Percentiles rank a stretch among this genome's conserved stretches.
Evolutionary conservation across 371 early-diverging fungal species (phyloP).

Genomic region (Mortierella sp.): DNA sequence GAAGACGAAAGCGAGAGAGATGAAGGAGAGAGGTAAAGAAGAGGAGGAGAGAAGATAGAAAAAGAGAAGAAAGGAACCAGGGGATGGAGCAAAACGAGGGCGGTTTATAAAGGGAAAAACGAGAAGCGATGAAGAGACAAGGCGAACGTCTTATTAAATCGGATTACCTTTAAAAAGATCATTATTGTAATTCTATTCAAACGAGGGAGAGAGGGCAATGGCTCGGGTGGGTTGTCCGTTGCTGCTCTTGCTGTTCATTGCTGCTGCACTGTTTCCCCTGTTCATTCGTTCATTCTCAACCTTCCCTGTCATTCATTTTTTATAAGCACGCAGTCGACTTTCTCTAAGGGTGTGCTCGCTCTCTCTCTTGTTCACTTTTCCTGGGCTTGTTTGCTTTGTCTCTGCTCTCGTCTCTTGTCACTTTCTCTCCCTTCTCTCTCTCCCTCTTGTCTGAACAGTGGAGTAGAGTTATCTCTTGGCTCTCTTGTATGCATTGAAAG

Average conservation of each 20-base stretch:
- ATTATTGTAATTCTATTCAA: not conserved
- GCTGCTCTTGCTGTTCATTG: not conserved
- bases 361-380: not conserved
- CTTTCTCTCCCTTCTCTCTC: not conserved
- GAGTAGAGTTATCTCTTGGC: conserved; percentile 4
- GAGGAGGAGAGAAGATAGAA: no score
- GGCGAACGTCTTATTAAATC: not conserved
- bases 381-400: not conserved
- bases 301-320: no score
- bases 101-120: conserved; percentile 14
- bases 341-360: not conserved
- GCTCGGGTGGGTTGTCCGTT: not conserved
- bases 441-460: not conserved
- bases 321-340: no score
- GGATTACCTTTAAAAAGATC: conserved; percentile 5
- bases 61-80: conserved; percentile 4
- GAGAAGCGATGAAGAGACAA: not conserved
- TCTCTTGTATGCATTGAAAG: not conserved
- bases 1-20: not conserved
- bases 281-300: not conserved
- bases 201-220: not conserved
- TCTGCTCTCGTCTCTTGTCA: not conserved
- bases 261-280: not conserved
- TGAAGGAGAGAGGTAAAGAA: not conserved
- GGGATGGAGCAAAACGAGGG: not conserved